Conservation (phyloP, 1,139 yeast genomes). For the Meyerozyma athensensis region DNA sequence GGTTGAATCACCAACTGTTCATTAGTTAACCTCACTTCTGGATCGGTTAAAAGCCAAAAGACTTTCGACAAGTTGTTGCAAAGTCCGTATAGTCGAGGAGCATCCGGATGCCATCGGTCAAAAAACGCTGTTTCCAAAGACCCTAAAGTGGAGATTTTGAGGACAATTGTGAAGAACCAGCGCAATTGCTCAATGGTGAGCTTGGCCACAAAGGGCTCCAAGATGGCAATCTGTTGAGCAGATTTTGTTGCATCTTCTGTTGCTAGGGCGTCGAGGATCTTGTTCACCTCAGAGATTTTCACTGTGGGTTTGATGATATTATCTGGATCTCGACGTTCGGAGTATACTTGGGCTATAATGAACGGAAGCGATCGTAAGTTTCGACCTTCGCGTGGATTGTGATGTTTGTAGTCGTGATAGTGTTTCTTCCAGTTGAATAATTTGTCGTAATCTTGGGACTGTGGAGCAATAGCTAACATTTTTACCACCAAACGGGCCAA, state of each 20-base stretch:
- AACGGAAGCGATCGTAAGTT: constrained; percentile 34
- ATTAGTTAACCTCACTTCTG: constrained; percentile 34
- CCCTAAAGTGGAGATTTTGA: constrained; percentile 55
- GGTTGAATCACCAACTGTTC: constrained; percentile 45
- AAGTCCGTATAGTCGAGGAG: constrained; percentile 56
- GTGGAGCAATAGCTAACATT: constrained; percentile 32
- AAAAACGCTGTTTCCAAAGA: constrained; percentile 61
- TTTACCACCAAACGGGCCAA: constrained; percentile 40
- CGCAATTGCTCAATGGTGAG: constrained; percentile 63
- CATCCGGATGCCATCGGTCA: constrained; percentile 78
- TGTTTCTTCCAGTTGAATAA: constrained; percentile 37
- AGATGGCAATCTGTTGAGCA: constrained; percentile 33
- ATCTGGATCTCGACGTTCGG: constrained; percentile 34
- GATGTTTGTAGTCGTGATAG: constrained; percentile 26
- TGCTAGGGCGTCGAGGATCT: constrained; percentile 41
- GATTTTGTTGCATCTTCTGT: constrained; percentile 29
- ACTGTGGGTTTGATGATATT: constrained; percentile 40
- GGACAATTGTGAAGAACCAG: constrained; percentile 64
- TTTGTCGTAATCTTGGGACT: constrained; percentile 31
- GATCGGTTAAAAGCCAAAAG: constrained; percentile 55
- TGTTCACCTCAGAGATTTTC: constrained; percentile 50
- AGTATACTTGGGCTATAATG: constrained; percentile 42
- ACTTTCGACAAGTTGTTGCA: constrained; percentile 65
- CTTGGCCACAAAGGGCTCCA: constrained; percentile 48
- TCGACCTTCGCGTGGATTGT: constrained; percentile 29